These are phyloP conservation scores for Zygoascus flipseniorum DNA, from an alignment of 805 yeast species.

Conservation along the genomic window DNA sequence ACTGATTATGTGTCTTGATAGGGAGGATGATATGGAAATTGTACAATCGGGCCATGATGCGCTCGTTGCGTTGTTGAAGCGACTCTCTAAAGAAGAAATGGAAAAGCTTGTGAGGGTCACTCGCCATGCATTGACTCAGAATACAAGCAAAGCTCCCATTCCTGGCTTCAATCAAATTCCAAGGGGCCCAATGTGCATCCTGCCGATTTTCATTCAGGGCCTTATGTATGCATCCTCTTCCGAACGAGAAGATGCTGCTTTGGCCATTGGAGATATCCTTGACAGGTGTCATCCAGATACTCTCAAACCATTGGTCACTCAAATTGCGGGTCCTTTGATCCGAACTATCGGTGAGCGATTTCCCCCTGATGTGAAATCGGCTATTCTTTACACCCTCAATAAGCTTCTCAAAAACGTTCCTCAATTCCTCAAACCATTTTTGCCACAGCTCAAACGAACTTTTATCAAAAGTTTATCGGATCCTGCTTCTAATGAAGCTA, in stretches of 20 bases:
- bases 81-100: slow-evolving; percentile 65
- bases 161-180: slow-evolving; percentile 50
- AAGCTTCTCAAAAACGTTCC: slow-evolving; percentile 76
- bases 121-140: slow-evolving; percentile 55
- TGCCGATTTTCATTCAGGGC: slow-evolving; percentile 91
- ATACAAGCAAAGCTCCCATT: slow-evolving; percentile 58
- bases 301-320: slow-evolving; percentile 82
- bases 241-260: slow-evolving; percentile 78
- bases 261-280: slow-evolving; percentile 81
- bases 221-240: slow-evolving; percentile 85
- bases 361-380: slow-evolving; percentile 83
- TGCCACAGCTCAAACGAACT: slow-evolving; percentile 96
- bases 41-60: slow-evolving; percentile 61
- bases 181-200: slow-evolving; percentile 79
- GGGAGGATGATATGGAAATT: slow-evolving; percentile 49
- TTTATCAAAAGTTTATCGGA: slow-evolving; percentile 88
- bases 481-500: slow-evolving; percentile 51
- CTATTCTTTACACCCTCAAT: slow-evolving; percentile 81
- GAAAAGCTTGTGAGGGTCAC: slow-evolving; percentile 79
- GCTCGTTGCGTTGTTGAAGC: slow-evolving; percentile 55
- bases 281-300: slow-evolving; percentile 65
- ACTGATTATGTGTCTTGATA: slow-evolving; percentile 60
- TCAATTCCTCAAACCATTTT: slow-evolving; percentile 83
- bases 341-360: slow-evolving; percentile 97
- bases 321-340: slow-evolving; percentile 93